Evolutionary conservation across 2,329 filamentous ascomycete species (phyloP), one percentile per base, ranked within the genome.

Genomic region (Diaporthe vaccinii): DNA sequence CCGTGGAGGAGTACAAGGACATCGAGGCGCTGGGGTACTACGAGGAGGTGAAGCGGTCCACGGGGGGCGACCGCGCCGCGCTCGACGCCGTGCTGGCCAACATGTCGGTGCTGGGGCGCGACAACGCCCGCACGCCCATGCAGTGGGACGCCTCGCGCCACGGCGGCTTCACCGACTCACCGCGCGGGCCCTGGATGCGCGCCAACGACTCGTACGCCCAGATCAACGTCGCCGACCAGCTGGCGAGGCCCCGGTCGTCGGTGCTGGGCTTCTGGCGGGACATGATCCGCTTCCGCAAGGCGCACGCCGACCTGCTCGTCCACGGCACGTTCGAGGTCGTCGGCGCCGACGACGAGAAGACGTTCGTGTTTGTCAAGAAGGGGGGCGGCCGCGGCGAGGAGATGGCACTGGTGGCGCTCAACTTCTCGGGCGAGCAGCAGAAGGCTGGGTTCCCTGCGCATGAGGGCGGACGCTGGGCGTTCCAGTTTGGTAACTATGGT

Each of bases 91-190:
- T 87, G 0, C 86, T 88, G 78, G 82, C 84, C 12, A 85, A 89
- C 53, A 84, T 94, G 70, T 88, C 91, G 77, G 85, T 88, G 75
- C 87, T 93, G 41, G 91, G 88, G 8, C 86, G 92, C 44, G 92
- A 94, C 80, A 90, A 94, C 79, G 88, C 91, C 12, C 87, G 93
- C n/a, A 88, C 91, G 4, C 93, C 93, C 0, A 90, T 95, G 84
- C 91, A 93, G 77, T 94, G 93, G 93, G 87, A 87, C 73, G 85
- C 81, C 0, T 83, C 84, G 0, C 81, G 85, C 1, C 87, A 92
- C 77, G 91, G 90, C 0, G 93, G 93, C 2, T 94, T 94, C 84
- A 91, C 91, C 9, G 82, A 84, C 73, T 77, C 84, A 0, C 84
- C 83, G 0, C 86, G 84, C 69, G 80, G 34, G 3, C 79, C 79